Evolutionary conservation across 2,329 filamentous ascomycete genomes (phyloP), one percentile per base, ranked within the genome.

Genomic region (Pseudogymnoascus sp.): DNA sequence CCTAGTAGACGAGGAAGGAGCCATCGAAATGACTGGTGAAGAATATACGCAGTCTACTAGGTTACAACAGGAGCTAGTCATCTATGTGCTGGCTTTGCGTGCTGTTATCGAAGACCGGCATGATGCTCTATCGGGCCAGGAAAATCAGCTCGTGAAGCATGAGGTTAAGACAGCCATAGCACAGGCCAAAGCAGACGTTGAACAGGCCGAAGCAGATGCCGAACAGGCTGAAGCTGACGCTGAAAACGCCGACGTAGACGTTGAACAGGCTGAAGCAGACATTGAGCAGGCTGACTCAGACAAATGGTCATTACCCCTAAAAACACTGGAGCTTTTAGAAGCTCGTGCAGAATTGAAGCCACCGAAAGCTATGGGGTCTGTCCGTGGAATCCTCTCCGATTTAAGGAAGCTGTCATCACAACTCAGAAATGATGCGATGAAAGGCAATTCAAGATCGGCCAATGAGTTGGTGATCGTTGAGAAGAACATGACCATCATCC

Each of bases 41-140:
- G 95, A 98, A 73, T 95, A 96, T 66, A 89, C 91, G 68, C 85
- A 90, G 33, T 96, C 93, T 0, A 91, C 92, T 0, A 90, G 90
- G 73, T 83, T 88, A 53, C 93, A 98, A 75, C 93, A 97, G 65
- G 87, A 96, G 72, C 84, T 97, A 43, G 90, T 93, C 75, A 90
- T 90, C 6, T 96, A 96, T 71, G 89, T 96, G 64, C 87, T 92
- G 72, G 87, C 85, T 7, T 79, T 97, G 28, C 84, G 91, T 64
- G 85, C 89, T 0, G 81, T 89, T 59, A 83, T 95, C 63, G 88
- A 90, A 6, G 93, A 98, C 75, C 86, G 93, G 11, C 85, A 89
- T 66, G 85, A 89, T 66, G 85, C 87, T 28, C 80, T 97, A 14
- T 89, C 88, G 1, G 93, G 93, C 0, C 82, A 91, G 64, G 81